Evolutionary conservation across 2,329 filamentous ascomycete genomes (phyloP), one percentile per base, ranked within the genome.

Genomic region (Blastomyces parvus): DNA sequence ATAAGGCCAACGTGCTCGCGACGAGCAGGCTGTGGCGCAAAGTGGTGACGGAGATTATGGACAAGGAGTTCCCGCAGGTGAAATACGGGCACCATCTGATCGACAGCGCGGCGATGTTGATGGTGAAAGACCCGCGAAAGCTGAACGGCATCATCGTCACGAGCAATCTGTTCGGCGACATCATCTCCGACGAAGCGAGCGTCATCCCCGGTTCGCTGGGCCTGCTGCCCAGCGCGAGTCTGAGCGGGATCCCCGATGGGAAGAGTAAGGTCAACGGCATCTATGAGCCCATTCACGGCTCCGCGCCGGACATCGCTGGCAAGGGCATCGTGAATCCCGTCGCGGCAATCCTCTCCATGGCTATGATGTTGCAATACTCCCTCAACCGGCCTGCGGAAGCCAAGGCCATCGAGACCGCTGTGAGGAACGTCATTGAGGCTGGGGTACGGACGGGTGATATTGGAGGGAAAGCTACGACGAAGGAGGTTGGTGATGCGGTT

Each of bases 251-350:
- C 65, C 93, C 93, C 90, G 90, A 62, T 27, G 66, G 66, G 17
- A 65, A 65, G 53, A 63, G 60, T 89, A 91, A 84, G 75, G 90
- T 92, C 73, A 96, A 95, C 74, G 93, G 91, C 70, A 96, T 97
- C 72, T 99, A 96, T 76, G 93, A 97, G 83, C 93, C 93, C 33
- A 97, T 99, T 70, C 93, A 99, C 76, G 92, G 91, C 46, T 94
- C 90, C 56, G 93, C 93, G 25, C 93, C 92, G 36, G 92, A 97
- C 73, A 97, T 97, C 71, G 91, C 90, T 1, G 92, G 93, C 68
- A 84, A 95, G 79, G 90, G 90, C 65, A 88, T 96, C 69, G 91
- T 96, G 71, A 96, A 95, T 82, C 93, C 93, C 42, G 83, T 97
- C 65, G 93, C 92, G 60, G 92, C 91, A 62, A 91, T 97, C 67